Conservation (phyloP, 371 early-diverging fungal genomes). For the Polyrhizophydium stewartii region DNA sequence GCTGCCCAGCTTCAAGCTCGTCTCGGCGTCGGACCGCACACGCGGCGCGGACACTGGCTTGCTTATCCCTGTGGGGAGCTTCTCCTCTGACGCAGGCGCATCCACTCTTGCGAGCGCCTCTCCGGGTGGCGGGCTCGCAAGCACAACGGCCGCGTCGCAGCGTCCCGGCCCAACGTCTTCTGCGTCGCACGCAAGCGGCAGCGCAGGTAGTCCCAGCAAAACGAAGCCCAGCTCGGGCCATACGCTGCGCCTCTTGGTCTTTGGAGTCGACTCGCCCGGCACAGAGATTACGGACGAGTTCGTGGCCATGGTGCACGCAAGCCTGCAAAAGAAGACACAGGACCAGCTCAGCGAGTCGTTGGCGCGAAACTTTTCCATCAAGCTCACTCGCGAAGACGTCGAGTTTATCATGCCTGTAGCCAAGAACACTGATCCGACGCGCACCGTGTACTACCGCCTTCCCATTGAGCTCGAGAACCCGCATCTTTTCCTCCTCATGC, state of each 20-base stretch:
- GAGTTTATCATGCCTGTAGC: constrained; percentile 38
- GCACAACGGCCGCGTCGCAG: neutral
- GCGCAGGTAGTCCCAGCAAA: too few relatives aligned
- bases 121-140: too few relatives aligned
- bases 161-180: too few relatives aligned
- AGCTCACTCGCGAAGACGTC: constrained; percentile 58
- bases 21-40: neutral
- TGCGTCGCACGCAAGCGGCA: too few relatives aligned
- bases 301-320: constrained; percentile 59
- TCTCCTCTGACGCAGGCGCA: too few relatives aligned
- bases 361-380: constrained; percentile 62
- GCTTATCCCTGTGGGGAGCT: neutral
- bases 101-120: too few relatives aligned
- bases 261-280: constrained; percentile 67
- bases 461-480: constrained; percentile 54
- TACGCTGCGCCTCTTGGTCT: constrained; percentile 64
- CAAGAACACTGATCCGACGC: constrained; percentile 6
- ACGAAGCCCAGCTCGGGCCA: neutral
- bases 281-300: constrained; percentile 62
- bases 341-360: constrained; percentile 65
- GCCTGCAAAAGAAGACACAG: constrained; percentile 58
- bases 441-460: constrained; percentile 34
- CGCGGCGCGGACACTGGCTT: neutral
- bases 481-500: constrained; percentile 56
- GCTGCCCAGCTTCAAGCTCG: neutral